Conservation (phyloP, 768 basidiomycete genomes). For the Pseudohyphozyma bogoriensis region DNA sequence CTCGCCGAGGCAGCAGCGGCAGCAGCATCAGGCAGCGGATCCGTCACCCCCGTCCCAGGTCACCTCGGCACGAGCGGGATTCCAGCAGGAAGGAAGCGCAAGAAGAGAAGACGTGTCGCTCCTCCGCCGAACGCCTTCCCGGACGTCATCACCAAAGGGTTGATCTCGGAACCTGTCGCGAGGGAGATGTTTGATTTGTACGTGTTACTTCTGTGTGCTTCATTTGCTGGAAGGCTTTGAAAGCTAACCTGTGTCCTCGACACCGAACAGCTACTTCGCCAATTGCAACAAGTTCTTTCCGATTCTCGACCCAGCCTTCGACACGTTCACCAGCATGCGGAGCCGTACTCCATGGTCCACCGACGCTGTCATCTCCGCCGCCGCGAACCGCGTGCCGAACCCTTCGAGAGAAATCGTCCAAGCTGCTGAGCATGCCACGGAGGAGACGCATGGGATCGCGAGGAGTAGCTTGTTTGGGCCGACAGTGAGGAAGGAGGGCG, state of each 20-base stretch:
- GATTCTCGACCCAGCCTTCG: conserved; percentile 82
- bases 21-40: conserved; percentile 39
- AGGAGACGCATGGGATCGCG: conserved; percentile 93
- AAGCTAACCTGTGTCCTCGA: neutral
- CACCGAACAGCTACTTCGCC: conserved; percentile 44
- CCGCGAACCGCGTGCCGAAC: conserved; percentile 44
- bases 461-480: conserved; percentile 87
- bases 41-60: no score
- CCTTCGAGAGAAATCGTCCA: conserved; percentile 10
- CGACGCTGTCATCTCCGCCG: conserved; percentile 83
- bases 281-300: conserved; percentile 87
- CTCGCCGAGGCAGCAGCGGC: conserved; percentile 92
- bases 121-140: conserved; percentile 12
- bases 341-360: conserved; percentile 93
- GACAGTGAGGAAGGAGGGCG: conserved; percentile 86
- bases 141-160: neutral
- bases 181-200: neutral
- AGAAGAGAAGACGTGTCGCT: neutral
- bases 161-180: neutral
- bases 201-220: neutral
- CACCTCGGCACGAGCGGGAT: conserved; percentile 7
- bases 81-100: neutral
- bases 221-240: neutral
- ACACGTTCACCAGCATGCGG: conserved; percentile 83
- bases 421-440: conserved; percentile 63